Base-by-base conservation (phyloP, 441 rosid genomes). In the Eruca vesicaria region DNA sequence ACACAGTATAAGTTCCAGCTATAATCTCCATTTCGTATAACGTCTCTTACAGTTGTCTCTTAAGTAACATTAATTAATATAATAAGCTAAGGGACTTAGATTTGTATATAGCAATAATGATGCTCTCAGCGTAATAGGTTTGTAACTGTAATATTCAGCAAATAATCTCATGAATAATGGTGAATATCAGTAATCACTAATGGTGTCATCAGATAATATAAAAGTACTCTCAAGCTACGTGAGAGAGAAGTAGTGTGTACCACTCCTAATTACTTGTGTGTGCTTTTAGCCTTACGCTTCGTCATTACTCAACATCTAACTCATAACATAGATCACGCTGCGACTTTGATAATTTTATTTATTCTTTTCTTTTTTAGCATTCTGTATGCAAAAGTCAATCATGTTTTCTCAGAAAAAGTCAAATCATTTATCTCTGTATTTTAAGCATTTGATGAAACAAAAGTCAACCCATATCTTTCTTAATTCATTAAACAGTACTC, bases 181-280 rank as follows among this genome's bases (percentile, higher is more conserved):
- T 50, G 56, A 16, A 50, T 50, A 18, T 50, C 56, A 16, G 56
- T 50, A 50, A 16, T 18, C 56, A 16, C 11, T 48, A 7, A 15
- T 48, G 53, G 3, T 50, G 11, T 50, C 56, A 20, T 3, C 16
- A 50, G 56, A 50, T 18, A 50, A 50, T 50, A 18, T 16, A 15
- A 11, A 59, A 45, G 11, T 55, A 38, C 9, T 12, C 15, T 8
- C 14, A 28, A 28, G 64, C 69, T 43, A 68, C 79, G 56, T 68
- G 79, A 61, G 68, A 59, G 78, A 9, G 59, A 64, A 75, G 63
- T n/a, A 71, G 79, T 76, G 70, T 76, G 75, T 31, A 63, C 66
- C 70, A 76, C 74, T 75, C 73, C 48, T 60, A 35, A 26, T 36
- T 7, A 36, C 69, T 62, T 62, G 70, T 55, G 74, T 62, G 59